These are phyloP conservation scores for Aspergillus novofumigatus DNA, from an alignment of 2,329 filamentous ascomycete species.

Conservation along the genomic window DNA sequence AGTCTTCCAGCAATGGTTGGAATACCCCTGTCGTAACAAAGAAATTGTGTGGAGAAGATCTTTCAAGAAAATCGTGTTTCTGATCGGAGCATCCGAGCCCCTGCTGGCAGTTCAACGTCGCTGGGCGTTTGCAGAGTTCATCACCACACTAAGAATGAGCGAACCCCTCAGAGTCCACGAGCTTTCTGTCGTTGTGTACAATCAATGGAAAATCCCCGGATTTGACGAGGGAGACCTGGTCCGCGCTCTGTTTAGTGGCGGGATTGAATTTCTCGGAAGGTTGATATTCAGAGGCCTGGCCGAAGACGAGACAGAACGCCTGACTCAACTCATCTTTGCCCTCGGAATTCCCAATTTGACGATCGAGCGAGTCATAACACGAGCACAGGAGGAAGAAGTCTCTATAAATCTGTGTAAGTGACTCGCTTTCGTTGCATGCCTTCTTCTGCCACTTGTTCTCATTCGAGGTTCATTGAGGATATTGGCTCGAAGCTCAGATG, in stretches of 20 bases:
- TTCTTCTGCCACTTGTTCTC: neutral
- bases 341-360: slow-evolving; percentile 4
- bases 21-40: slow-evolving; percentile 4
- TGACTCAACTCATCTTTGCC: slow-evolving; percentile 5
- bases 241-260: slow-evolving; percentile 11
- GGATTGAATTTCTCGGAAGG: slow-evolving; percentile 11
- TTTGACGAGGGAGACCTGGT: slow-evolving; percentile 15
- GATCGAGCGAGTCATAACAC: slow-evolving; percentile 8
- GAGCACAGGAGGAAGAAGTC: slow-evolving; percentile 5
- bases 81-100: slow-evolving; percentile 11
- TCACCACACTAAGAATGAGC: slow-evolving; percentile 7
- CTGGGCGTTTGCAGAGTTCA: slow-evolving; percentile 11
- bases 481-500: slow-evolving; percentile 23
- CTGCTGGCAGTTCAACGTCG: slow-evolving; percentile 10
- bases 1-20: slow-evolving; percentile 1
- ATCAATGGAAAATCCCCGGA: slow-evolving; percentile 14
- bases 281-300: slow-evolving; percentile 13
- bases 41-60: slow-evolving; percentile 6
- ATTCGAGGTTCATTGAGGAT: neutral
- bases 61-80: slow-evolving; percentile 9
- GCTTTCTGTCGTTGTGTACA: slow-evolving; percentile 11
- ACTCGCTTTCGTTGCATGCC: neutral
- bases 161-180: slow-evolving; percentile 9
- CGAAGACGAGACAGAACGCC: slow-evolving; percentile 5
- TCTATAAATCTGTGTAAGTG: slow-evolving; percentile 11